phyloP scores from a whole-genome alignment of 2,329 filamentous ascomycete genomes.

The Diaporthe amygdali region DNA sequence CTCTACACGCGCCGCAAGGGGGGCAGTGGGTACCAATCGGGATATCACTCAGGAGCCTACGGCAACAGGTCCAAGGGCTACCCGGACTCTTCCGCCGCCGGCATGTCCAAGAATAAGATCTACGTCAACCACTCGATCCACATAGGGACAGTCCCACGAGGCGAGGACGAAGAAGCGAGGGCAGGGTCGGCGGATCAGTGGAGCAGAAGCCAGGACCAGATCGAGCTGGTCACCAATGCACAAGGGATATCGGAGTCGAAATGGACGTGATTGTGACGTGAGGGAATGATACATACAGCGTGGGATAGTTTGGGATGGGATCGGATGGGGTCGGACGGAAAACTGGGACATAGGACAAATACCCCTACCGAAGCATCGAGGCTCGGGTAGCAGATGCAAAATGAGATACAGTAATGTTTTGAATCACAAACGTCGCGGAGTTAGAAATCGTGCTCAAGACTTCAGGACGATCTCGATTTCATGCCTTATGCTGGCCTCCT shows the following conservation, averaged over 20 bases:
- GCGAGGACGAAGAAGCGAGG: not conserved
- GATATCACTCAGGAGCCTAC: not conserved
- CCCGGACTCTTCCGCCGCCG: not conserved
- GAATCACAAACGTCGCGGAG: not conserved
- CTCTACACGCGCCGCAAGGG: conserved; percentile 25
- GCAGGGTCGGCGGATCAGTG: not conserved
- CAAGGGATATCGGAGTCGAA: not conserved
- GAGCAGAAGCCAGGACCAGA: conserved; percentile 16
- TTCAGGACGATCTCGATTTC: not conserved
- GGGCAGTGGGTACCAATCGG: conserved; percentile 1
- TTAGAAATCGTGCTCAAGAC: not conserved
- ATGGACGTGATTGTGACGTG: not conserved
- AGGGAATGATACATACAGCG: too few relatives aligned
- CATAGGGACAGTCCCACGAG: not conserved
- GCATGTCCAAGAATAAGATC: conserved; percentile 11
- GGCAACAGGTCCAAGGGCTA: conserved; percentile 1
- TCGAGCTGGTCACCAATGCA: conserved; percentile 16
- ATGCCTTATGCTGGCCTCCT: not conserved
- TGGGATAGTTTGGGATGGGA: not conserved
- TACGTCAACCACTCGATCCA: conserved; percentile 11
- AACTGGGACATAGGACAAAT: not conserved
- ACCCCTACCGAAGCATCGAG: not conserved
- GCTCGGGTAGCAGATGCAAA: not conserved
- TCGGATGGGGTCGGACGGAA: not conserved
- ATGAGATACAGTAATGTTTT: conserved; percentile 13